Evolutionary conservation across 1,139 yeast species (phyloP).

Genomic region (Suhomyces bokatorum): DNA sequence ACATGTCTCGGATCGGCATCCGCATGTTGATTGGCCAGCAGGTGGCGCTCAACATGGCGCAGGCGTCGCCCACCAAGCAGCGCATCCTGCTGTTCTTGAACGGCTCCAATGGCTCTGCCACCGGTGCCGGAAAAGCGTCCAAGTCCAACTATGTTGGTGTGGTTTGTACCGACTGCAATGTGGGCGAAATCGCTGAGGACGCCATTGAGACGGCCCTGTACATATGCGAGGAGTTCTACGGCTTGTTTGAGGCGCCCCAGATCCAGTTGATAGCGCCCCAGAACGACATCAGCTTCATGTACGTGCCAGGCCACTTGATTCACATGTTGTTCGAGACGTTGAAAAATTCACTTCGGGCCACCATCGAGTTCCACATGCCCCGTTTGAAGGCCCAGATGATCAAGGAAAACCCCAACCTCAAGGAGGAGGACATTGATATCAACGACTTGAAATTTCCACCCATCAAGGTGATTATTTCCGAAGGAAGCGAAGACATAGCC

Average conservation of each 20-base stretch:
- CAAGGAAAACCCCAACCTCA: constrained; percentile 44
- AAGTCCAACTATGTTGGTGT: constrained; percentile 73
- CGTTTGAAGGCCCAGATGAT: constrained; percentile 39
- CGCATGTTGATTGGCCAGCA: constrained; percentile 90
- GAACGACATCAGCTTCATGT: constrained; percentile 71
- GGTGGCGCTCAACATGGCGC: constrained; percentile 73
- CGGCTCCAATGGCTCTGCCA: constrained; percentile 24
- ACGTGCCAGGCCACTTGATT: constrained; percentile 86
- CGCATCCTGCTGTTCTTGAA: constrained; percentile 37
- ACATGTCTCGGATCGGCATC: constrained; percentile 85
- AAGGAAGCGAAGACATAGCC: constrained; percentile 91
- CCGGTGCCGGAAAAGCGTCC: constrained; percentile 3
- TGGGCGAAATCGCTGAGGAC: constrained; percentile 76
- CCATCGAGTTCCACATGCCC: constrained; percentile 71
- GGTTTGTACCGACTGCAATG: constrained; percentile 77
- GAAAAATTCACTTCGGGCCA: constrained; percentile 81
- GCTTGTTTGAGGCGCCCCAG: constrained; percentile 77
- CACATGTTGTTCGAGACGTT: constrained; percentile 87
- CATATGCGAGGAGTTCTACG: constrained; percentile 86
- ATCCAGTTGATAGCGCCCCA: constrained; percentile 74
- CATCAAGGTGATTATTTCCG: constrained; percentile 84
- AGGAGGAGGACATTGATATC: constrained; percentile 47
- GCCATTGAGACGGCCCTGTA: constrained; percentile 86
- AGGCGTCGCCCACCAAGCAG: constrained; percentile 48
- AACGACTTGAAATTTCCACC: constrained; percentile 78